Evolutionary conservation across 495 filamentous ascomycete genomes (phyloP).

Genomic region (Hypoxylon subgilvum): DNA sequence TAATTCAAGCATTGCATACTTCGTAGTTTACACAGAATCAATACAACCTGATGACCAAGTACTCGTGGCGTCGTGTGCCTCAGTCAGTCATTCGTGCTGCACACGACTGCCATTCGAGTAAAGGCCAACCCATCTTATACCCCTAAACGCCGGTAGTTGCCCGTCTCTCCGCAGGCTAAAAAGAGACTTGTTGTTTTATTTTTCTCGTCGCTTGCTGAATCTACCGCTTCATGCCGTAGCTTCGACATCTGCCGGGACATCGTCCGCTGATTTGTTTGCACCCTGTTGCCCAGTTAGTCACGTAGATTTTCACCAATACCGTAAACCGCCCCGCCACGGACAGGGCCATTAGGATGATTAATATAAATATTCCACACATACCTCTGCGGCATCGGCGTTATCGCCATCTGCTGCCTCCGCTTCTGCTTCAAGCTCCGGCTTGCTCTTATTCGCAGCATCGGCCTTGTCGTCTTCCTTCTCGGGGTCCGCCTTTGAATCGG

Average conservation of each 20-base stretch:
- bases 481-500: conserved; percentile 56
- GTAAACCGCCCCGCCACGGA: neutral
- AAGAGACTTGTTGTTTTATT: conserved; percentile 10
- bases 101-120: too few relatives aligned
- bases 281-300: conserved; percentile 22
- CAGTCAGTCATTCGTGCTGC: too few relatives aligned
- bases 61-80: conserved; percentile 26
- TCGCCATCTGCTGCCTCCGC: conserved; percentile 38
- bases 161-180: conserved; percentile 9
- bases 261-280: conserved; percentile 9
- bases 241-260: conserved; percentile 24
- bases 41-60: conserved; percentile 28
- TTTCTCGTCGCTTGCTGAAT: conserved; percentile 3
- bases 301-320: neutral
- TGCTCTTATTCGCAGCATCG: conserved; percentile 42
- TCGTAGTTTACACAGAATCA: conserved; percentile 45
- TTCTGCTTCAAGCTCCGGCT: conserved; percentile 43
- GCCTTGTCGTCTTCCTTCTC: conserved; percentile 52
- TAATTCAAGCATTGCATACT: conserved; percentile 31
- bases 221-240: conserved; percentile 29
- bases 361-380: conserved; percentile 14
- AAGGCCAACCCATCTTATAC: conserved; percentile 29
- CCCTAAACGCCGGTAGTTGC: conserved; percentile 30
- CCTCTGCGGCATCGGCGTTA: conserved; percentile 44
- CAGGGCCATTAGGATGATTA: neutral